Evolutionary conservation across 2,329 filamentous ascomycete genomes (phyloP).

Genomic region (Aspergillus sp.): DNA sequence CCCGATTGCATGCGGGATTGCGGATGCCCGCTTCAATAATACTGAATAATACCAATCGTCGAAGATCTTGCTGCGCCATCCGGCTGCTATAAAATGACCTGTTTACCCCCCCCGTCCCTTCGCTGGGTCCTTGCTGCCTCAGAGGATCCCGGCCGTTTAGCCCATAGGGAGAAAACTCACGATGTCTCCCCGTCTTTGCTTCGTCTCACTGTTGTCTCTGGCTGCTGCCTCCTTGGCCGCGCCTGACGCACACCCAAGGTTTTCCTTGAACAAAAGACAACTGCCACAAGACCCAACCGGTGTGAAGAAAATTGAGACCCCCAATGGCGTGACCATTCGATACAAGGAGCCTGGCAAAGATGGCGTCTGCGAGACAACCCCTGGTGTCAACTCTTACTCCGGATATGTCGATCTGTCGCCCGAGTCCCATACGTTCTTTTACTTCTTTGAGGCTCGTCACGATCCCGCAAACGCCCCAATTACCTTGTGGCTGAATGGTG

Average conservation of each 20-base stretch:
- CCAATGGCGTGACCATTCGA: slow-evolving; percentile 53
- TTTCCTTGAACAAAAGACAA: slow-evolving; percentile 27
- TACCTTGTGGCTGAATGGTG: slow-evolving; percentile 45
- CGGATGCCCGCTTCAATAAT: not conserved
- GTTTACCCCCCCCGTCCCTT: slow-evolving; percentile 1
- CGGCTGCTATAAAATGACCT: slow-evolving; percentile 4
- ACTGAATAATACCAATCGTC: not conserved
- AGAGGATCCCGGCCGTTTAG: not conserved
- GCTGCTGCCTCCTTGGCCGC: slow-evolving; percentile 15
- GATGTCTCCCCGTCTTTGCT: slow-evolving; percentile 23
- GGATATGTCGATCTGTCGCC: slow-evolving; percentile 56
- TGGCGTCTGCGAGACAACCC: slow-evolving; percentile 55
- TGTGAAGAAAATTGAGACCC: slow-evolving; percentile 39
- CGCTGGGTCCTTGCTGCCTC: not conserved
- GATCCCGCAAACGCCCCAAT: slow-evolving; percentile 47
- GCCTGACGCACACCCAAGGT: slow-evolving; percentile 6
- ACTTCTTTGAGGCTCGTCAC: slow-evolving; percentile 58
- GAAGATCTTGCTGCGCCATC: not conserved
- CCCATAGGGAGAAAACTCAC: not conserved
- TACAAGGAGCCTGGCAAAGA: slow-evolving; percentile 58
- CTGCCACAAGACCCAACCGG: slow-evolving; percentile 38
- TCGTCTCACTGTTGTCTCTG: slow-evolving; percentile 24
- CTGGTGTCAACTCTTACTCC: slow-evolving; percentile 56
- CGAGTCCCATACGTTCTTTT: slow-evolving; percentile 55
- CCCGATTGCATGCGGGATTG: not conserved